Evolutionary conservation across 2,329 filamentous ascomycete species (phyloP), one percentile per base, ranked within the genome.

Genomic region (Colletotrichum endophyticum): DNA sequence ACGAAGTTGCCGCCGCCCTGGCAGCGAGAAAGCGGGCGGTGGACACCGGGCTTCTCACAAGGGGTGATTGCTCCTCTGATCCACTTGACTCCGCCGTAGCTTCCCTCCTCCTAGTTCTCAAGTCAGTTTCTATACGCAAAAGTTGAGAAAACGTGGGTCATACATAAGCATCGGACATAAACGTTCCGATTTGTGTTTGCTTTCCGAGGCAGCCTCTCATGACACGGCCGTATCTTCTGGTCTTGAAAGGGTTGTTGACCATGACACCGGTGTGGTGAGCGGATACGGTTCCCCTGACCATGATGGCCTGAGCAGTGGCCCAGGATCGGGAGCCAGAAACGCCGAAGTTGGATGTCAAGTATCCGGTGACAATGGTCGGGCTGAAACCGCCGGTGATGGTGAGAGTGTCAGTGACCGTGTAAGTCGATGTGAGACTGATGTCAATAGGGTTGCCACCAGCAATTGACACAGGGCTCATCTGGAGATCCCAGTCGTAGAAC

Each of bases 241-340:
- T 70, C 57, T 69, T 74, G 66, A 61, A 74, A 28, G 66, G 66
- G 22, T 70, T 74, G 72, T 49, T 74, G 39, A 74, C 49, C 66
- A 69, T 53, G 36, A 64, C 66, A 19, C 72, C 66, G 11, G 72
- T 70, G 36, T 74, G 39, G 16, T 64, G 28, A 30, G 66, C 32
- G 34, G 44, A 53, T 13, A 73, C 49, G 30, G 66, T 68, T n/a
- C 71, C 71, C 25, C 15, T 53, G 56, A 73, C 64, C 12, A 61
- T 69, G 28, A 73, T 36, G 34, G 71, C 56, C 34, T 67, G 56
- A 39, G 57, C 53, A 25, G 71, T 73, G 11, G 70, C 39, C 70
- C 70, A 73, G 22, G 70, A 61, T 15, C 70, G 25, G 7, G 63
- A 73, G 56, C 56, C 53, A 49, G 44, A 61, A 32, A 68, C 32